These are phyloP conservation scores for Cubamyces sp. DNA, from an alignment of 768 basidiomycete genomes.

Conservation along the genomic window DNA sequence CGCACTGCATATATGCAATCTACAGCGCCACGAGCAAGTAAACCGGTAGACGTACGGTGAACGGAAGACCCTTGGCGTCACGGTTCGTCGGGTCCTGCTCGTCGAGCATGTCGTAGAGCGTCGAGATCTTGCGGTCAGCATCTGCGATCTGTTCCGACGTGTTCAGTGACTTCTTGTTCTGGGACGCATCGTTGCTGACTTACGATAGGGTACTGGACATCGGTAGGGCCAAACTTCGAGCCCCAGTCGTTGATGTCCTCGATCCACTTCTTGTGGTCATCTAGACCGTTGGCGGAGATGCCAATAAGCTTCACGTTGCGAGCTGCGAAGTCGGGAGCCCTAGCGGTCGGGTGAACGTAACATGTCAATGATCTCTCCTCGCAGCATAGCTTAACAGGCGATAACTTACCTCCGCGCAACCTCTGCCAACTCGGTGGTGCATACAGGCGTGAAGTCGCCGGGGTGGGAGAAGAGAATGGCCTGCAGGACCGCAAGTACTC, in stretches of 20 bases:
- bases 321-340: slow-evolving; percentile 79
- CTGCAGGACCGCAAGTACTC: slow-evolving; percentile 39
- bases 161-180: background rate
- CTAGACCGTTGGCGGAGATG: slow-evolving; percentile 87
- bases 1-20: background rate
- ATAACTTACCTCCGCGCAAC: slow-evolving; percentile 67
- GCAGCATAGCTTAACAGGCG: background rate
- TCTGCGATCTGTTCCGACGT: slow-evolving; percentile 77
- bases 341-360: slow-evolving; percentile 1
- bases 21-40: background rate
- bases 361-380: background rate
- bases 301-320: slow-evolving; percentile 94
- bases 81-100: slow-evolving; percentile 91
- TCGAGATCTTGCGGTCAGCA: slow-evolving; percentile 80
- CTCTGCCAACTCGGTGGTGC: slow-evolving; percentile 97
- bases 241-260: slow-evolving; percentile 84
- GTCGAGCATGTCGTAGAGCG: slow-evolving; percentile 95
- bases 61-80: slow-evolving; percentile 86
- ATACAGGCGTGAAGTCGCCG: slow-evolving; percentile 90
- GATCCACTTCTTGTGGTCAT: slow-evolving; percentile 87
- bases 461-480: slow-evolving; percentile 94
- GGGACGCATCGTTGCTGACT: slow-evolving; percentile 29
- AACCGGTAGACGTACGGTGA: slow-evolving; percentile 60
- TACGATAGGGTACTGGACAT: slow-evolving; percentile 92
- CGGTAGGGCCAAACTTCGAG: slow-evolving; percentile 67